Evolutionary conservation across 1,284 basidiomycete genomes (phyloP).

Genomic region (Peniophora sp.): DNA sequence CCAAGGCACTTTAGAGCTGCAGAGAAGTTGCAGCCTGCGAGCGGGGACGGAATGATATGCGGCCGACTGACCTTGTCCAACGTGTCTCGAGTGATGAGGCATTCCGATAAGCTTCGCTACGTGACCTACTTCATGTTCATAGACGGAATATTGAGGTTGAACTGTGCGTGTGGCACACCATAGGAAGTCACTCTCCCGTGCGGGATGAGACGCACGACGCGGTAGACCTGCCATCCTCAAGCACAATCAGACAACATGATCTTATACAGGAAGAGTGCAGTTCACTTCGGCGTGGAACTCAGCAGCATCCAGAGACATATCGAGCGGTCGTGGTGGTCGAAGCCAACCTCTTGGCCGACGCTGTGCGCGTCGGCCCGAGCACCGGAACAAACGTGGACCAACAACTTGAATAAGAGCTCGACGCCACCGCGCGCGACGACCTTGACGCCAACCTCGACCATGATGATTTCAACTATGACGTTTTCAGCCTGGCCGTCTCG

Average conservation of each 20-base stretch:
- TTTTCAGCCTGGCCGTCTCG: no score
- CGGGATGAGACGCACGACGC: conserved; percentile 58
- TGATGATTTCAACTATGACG: no score
- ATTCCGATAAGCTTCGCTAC: conserved; percentile 80
- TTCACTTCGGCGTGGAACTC: conserved; percentile 56
- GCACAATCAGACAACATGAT: neutral
- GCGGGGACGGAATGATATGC: neutral
- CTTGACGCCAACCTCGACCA: no score
- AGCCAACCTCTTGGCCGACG: no score
- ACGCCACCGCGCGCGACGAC: no score
- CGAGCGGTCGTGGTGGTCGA: neutral
- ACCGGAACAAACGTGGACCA: no score
- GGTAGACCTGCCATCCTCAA: conserved; percentile 45
- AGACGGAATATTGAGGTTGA: neutral
- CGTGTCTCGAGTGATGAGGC: conserved; percentile 74
- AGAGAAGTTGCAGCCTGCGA: neutral
- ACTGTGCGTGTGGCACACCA: conserved; percentile 27
- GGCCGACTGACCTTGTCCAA: conserved; percentile 65
- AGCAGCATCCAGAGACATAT: conserved; percentile 40
- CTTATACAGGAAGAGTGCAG: conserved; percentile 3
- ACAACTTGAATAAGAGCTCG: no score
- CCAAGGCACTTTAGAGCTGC: conserved; percentile 63
- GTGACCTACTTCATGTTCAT: conserved; percentile 43
- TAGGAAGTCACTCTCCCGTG: conserved; percentile 57
- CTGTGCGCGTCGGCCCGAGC: no score